A percentile compares a stretch with the other conserved stretches of the same genome.
Conservation (phyloP, 495 filamentous ascomycete genomes). For the Pseudevernia furfuracea region DNA sequence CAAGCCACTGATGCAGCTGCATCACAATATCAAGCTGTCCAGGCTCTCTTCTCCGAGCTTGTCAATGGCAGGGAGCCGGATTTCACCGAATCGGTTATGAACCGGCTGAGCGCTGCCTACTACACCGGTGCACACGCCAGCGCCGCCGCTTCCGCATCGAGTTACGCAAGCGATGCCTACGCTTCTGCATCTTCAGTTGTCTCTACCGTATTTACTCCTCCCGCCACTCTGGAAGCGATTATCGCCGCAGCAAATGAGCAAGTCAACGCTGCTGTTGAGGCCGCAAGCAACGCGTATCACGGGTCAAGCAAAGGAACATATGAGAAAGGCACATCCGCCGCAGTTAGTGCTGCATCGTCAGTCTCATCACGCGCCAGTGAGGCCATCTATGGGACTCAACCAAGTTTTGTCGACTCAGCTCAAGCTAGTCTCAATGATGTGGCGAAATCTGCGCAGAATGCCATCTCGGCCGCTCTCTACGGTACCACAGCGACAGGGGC, state of each 20-base stretch:
- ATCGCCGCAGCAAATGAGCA: slow-evolving; percentile 48
- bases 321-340: slow-evolving; percentile 48
- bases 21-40: slow-evolving; percentile 60
- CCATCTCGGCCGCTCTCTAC: slow-evolving; percentile 49
- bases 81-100: slow-evolving; percentile 75
- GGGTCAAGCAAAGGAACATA: slow-evolving; percentile 48
- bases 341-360: slow-evolving; percentile 42
- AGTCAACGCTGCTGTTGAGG: slow-evolving; percentile 52
- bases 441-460: slow-evolving; percentile 42
- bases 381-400: slow-evolving; percentile 49
- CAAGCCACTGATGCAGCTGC: slow-evolving; percentile 45
- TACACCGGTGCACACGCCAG: slow-evolving; percentile 46
- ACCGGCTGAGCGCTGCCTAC: slow-evolving; percentile 58
- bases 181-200: slow-evolving; percentile 50
- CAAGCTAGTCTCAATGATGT: slow-evolving; percentile 43
- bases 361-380: slow-evolving; percentile 43
- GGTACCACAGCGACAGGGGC: slow-evolving; percentile 37
- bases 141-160: slow-evolving; percentile 45
- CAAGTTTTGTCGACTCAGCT: slow-evolving; percentile 43
- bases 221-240: slow-evolving; percentile 52
- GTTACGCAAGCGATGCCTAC: slow-evolving; percentile 50
- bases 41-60: slow-evolving; percentile 67
- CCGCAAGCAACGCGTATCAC: slow-evolving; percentile 52
- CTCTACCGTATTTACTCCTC: slow-evolving; percentile 46
- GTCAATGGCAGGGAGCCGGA: slow-evolving; percentile 69